These are phyloP conservation scores for Camellia japonica DNA, from an alignment of 148 eudicot species.

Conservation along the genomic window DNA sequence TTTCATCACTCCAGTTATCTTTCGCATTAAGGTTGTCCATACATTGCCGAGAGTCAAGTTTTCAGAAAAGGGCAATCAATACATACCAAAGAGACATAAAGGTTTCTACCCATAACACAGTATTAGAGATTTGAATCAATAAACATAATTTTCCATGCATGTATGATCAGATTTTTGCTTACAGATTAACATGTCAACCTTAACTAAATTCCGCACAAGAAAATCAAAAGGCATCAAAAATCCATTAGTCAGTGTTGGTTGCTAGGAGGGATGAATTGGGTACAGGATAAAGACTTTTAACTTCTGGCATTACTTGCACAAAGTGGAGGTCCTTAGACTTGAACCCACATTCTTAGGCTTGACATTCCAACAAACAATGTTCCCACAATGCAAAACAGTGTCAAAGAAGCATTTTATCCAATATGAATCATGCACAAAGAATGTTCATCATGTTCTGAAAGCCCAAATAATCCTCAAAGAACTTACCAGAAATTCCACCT, in stretches of 20 bases:
- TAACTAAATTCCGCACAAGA: not conserved
- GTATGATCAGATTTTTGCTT: not conserved
- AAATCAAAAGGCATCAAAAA: not conserved
- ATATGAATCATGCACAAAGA: not conserved
- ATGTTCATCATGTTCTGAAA: not conserved
- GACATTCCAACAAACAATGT: too few species aligned
- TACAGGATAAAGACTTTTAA: not conserved
- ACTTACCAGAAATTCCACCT: slow-evolving; percentile 11
- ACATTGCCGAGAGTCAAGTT: not conserved
- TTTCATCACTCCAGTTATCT: not conserved
- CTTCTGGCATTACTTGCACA: not conserved
- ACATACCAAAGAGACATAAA: not conserved
- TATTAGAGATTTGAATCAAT: not conserved
- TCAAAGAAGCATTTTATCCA: not conserved
- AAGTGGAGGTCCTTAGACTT: not conserved
- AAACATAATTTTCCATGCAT: not conserved
- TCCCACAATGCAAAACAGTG: not conserved
- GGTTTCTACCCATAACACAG: not conserved
- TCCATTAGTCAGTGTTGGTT: not conserved
- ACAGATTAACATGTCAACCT: not conserved
- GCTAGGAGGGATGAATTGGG: not conserved
- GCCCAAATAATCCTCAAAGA: not conserved
- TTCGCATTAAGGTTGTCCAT: not conserved
- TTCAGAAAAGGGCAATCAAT: not conserved
- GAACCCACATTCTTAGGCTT: not conserved